Base-by-base conservation (phyloP, 1,139 yeast species). In the Geotrichum carabidarum region DNA sequence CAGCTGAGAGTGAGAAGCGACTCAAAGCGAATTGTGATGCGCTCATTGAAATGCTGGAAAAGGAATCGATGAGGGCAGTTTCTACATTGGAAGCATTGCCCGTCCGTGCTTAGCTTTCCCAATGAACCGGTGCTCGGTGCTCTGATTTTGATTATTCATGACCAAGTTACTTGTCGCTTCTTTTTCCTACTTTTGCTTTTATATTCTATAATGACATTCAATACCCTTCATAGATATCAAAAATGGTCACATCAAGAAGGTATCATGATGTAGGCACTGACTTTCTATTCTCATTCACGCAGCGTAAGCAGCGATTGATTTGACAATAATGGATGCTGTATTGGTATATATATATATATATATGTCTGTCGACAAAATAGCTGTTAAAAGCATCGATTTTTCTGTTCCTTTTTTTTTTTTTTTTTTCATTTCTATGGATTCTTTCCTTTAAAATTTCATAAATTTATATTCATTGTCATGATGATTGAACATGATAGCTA, bases 21-120 rank as follows among this genome's bases (percentile, higher is more conserved):
- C 54, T 74, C 18, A 55, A 60, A 17, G 65, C 62, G 14, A 66
- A 65, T 36, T 73, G 74, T 54, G 64, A 69, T 17, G 56, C 60
- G 35, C 63, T 74, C 55, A 60, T 74, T n/a, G 59, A 57, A 14
- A 51, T 59, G 50, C 50, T 70, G 22, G 62, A 60, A 37, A 58
- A 59, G 30, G 65, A 66, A 50, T 68, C 65, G 2, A 59, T 58
- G 51, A 48, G 60, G 18, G 71, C 72, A 1, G 55, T 64, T 22
- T 48, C 30, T 1, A 42, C 40, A 4, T 43, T 55, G 12, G 41
- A 48, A n/a, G 43, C 48, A n/a, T 27, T 55, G 35, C 57, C 57
- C 32, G 61, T 60, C 6, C 46, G 51, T 22, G 36, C 34, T 22
- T 22, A 22, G 27, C 27, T 22, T 22, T 22, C 5, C 4, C 27